Base-by-base conservation (phyloP, 768 basidiomycete species). In the Amyloporia xantha region DNA sequence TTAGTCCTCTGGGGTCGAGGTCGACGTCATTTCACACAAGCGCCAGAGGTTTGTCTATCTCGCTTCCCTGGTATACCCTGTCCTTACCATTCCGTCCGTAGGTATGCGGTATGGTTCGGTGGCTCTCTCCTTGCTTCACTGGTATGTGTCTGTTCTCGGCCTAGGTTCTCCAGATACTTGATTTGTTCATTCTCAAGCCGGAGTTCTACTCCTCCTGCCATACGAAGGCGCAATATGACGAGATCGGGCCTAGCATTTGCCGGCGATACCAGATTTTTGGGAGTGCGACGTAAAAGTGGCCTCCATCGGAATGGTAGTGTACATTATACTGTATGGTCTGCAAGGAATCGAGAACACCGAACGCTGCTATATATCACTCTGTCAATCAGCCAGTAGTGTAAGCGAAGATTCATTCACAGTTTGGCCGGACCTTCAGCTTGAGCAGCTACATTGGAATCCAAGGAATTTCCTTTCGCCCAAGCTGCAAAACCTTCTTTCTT, bases 11-110 rank as follows among this genome's bases (percentile, higher is more conserved):
- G 95, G 96, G 21, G 90, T 98, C 19, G 95, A 97, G 45, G 94
- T 98, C 54, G 94, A 99, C 53, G 95, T 99, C 61, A 96, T 98
- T 62, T 89, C 88, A 7, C 96, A 99, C 77, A 97, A 97, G 72
- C 85, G 91, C 50, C 95, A 98, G 72, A 78, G 93, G 77, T 93
- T 67, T 60, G 70, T 44, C 27, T 12, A 36, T 7, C 7, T 13
- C 17, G 27, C 27, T 27, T 44, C 2, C 20, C 37, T 48, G 44
- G 44, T 41, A 28, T 39, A 36, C 41, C 38, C 44, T 40, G 40
- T 12, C 38, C 36, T 45, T 37, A 43, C 35, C 40, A 38, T 37
- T 43, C 27, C 48, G 2, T 10, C 15, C 47, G 10, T 47, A 87
- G 86, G 54, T 87, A 91, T 54, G 96, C 96, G 17, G 96, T 98